These are phyloP conservation scores for Fusarium udum DNA, from an alignment of 2,329 filamentous ascomycete genomes.

Conservation along the genomic window DNA sequence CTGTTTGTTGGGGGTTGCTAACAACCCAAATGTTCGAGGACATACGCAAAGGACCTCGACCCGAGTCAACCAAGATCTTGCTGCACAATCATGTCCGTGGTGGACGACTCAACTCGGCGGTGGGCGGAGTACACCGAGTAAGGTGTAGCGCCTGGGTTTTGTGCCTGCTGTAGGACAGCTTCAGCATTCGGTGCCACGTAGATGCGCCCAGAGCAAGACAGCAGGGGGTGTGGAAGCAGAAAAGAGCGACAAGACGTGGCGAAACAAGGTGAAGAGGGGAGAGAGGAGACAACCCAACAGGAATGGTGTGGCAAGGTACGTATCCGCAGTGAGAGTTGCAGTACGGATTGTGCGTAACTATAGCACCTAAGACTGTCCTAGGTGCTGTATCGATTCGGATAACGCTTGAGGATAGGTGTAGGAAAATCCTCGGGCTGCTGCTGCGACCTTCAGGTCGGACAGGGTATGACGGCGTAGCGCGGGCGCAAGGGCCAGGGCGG, in stretches of 20 bases:
- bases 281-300: slow-evolving; percentile 30
- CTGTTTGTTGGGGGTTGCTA: not conserved
- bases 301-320: slow-evolving; percentile 36
- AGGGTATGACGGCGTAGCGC: slow-evolving; percentile 39
- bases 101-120: not conserved
- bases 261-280: slow-evolving; percentile 32
- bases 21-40: not conserved
- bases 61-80: slow-evolving; percentile 4
- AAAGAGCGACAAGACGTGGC: slow-evolving; percentile 22
- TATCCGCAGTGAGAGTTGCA: not conserved
- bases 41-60: slow-evolving; percentile 5
- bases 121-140: slow-evolving; percentile 12
- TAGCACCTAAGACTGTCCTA: not conserved
- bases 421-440: slow-evolving; percentile 12
- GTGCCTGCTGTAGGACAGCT: slow-evolving; percentile 10
- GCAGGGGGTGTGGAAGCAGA: slow-evolving; percentile 22
- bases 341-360: not conserved
- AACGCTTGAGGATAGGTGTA: slow-evolving; percentile 14
- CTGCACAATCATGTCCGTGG: not conserved
- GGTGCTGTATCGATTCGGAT: slow-evolving; percentile 1
- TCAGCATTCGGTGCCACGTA: slow-evolving; percentile 25
- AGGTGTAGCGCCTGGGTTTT: slow-evolving; percentile 4
- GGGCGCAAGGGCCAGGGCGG: slow-evolving; percentile 45
- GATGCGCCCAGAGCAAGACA: slow-evolving; percentile 9
- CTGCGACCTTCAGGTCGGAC: slow-evolving; percentile 16